Base-by-base conservation (phyloP, 1,139 yeast genomes). In the Zygosaccharomyces sapae region DNA sequence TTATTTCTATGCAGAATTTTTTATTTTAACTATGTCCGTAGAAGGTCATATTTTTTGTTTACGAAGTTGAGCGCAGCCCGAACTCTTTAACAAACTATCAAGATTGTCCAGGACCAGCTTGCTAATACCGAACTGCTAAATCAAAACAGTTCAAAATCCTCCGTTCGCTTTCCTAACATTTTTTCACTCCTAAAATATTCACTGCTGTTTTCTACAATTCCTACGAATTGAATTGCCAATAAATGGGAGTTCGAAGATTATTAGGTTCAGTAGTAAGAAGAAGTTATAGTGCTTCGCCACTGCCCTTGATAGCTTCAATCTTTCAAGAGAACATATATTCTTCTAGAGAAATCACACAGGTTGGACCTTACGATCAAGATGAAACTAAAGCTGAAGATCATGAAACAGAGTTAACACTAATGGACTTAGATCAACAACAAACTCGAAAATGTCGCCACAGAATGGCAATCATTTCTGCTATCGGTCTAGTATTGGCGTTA, bases 401-500 rank as follows among this genome's bases (percentile, higher is more conserved):
- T 13, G 29, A 12, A n/a, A n/a, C 31, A 9, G 10, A 20, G n/a
- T 37, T 30, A 10, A 4, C 40, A 10, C 3, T 37, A 24, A 20
- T 39, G 31, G 31, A 25, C 5, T 30, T 33, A 41, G 20, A 39
- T 37, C 34, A 19, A 22, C 41, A 18, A 24, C 35, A 39, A 29
- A 38, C 38, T 16, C 13, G 31, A 38, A 43, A 20, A 2, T 37
- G 40, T 37, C 40, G 31, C 10, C 10, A 19, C n/a, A 19, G 30
- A 5, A 45, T 48, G 50, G 46, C 36, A 9, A 29, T 18, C 7
- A 25, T 39, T 7, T 50, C 56, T 2, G 12, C 51, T 0, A 22
- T 55, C 1, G 62, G 62, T 8, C 12, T 57, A 10, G 5, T 58
- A 22, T 42, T 51, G 9, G 45, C 50, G 16, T 7, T 54, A 8